Conservation (phyloP, 2,329 filamentous ascomycete species). For the Hymenoscyphus repandus region DNA sequence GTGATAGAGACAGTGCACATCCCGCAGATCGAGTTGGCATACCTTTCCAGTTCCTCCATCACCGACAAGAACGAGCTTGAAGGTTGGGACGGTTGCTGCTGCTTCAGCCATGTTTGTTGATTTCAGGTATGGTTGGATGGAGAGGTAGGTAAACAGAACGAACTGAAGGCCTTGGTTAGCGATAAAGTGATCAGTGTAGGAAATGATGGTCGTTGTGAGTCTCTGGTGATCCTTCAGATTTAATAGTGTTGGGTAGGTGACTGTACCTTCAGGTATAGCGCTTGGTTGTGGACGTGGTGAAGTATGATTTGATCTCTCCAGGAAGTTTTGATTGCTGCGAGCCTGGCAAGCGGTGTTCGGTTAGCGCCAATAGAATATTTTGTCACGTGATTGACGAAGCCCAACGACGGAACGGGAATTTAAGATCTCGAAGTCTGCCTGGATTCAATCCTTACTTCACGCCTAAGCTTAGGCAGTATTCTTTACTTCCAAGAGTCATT, state of each 20-base stretch:
- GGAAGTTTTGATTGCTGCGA: conserved; percentile 29
- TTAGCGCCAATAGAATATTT: too few species aligned
- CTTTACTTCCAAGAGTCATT: too few species aligned
- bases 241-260: conserved; percentile 7
- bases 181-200: conserved; percentile 24
- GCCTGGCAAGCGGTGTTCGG: conserved; percentile 6
- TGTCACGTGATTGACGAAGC: too few species aligned
- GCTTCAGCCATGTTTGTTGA: conserved; percentile 56
- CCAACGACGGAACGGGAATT: too few species aligned
- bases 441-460: too few species aligned
- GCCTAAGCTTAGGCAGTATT: too few species aligned
- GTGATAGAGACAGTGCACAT: conserved; percentile 7
- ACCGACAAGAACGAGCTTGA: conserved; percentile 99
- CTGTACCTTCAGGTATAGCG: conserved; percentile 24
- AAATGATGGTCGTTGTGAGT: background rate
- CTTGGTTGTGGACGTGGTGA: conserved; percentile 30
- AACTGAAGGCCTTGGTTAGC: conserved; percentile 16
- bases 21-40: conserved; percentile 33
- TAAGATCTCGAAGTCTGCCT: too few species aligned
- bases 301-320: conserved; percentile 28
- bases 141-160: conserved; percentile 25
- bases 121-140: conserved; percentile 15
- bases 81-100: conserved; percentile 63
- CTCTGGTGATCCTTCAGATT: background rate
- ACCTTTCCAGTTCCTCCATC: conserved; percentile 99